These are phyloP conservation scores for Mycosphaerella sp. DNA, from an alignment of 2,329 filamentous ascomycete genomes.

Conservation along the genomic window DNA sequence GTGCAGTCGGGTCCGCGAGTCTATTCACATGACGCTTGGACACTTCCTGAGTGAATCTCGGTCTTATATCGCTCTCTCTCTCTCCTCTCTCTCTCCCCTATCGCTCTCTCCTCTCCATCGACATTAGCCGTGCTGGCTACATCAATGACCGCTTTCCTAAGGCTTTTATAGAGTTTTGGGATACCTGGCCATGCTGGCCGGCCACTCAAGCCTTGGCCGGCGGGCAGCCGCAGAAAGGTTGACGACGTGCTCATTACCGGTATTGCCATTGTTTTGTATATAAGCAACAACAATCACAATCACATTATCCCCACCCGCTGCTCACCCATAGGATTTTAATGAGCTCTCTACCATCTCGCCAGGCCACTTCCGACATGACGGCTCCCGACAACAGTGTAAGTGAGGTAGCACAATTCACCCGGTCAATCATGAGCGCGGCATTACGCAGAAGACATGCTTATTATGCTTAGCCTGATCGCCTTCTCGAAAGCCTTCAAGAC, in stretches of 20 bases:
- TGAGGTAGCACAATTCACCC: too few species aligned
- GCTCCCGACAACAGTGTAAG: too few species aligned
- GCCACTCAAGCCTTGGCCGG: background rate
- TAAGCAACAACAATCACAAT: background rate
- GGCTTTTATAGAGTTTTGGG: background rate
- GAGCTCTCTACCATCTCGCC: too few species aligned
- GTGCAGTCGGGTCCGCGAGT: too few species aligned
- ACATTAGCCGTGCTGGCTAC: background rate
- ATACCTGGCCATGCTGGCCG: background rate
- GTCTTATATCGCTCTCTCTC: background rate
- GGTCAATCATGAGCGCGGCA: too few species aligned
- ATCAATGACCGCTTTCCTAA: background rate
- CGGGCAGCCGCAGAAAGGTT: conserved; percentile 2
- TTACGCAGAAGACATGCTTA: too few species aligned
- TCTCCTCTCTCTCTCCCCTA: too few species aligned
- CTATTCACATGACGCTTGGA: background rate
- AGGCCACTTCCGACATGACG: too few species aligned
- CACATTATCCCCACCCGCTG: background rate
- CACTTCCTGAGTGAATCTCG: background rate
- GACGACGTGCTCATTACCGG: background rate
- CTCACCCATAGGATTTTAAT: too few species aligned
- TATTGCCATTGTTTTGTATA: too few species aligned
- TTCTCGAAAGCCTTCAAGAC: background rate
- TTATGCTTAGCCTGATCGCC: background rate
- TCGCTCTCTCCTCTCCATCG: background rate